These are phyloP conservation scores for Parasarocladium wereldwijsianum DNA, from an alignment of 2,329 filamentous ascomycete genomes.

Conservation along the genomic window DNA sequence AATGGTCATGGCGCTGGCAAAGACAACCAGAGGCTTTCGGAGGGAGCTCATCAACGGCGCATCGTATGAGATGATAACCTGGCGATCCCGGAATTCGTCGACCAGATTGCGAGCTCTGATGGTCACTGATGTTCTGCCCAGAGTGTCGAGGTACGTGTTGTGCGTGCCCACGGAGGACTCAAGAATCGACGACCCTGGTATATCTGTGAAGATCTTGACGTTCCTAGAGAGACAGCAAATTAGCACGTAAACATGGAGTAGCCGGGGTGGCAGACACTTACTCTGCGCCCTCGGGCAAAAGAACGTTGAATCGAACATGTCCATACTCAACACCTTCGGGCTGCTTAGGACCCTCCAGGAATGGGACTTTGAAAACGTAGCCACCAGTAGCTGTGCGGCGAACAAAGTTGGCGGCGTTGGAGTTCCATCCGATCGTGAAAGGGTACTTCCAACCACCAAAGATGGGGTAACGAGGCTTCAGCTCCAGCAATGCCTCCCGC, in stretches of 20 bases:
- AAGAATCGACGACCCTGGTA: constrained; percentile 50
- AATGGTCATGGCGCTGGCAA: constrained; percentile 55
- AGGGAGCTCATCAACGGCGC: constrained; percentile 60
- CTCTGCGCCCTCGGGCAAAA: constrained; percentile 83
- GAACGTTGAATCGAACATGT: constrained; percentile 61
- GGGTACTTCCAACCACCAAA: constrained; percentile 98
- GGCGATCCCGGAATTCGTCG: constrained; percentile 75
- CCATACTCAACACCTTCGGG: constrained; percentile 77
- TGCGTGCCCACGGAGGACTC: constrained; percentile 47
- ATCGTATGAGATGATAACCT: constrained; percentile 78
- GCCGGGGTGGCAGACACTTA: constrained; percentile 29
- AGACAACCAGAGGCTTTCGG: constrained; percentile 76
- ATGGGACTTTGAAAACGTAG: constrained; percentile 82
- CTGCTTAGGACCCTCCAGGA: constrained; percentile 83
- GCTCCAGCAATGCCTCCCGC: constrained; percentile 69
- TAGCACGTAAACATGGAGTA: not conserved
- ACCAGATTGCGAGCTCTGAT: constrained; percentile 76
- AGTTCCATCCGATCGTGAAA: constrained; percentile 94
- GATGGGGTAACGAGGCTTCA: constrained; percentile 89
- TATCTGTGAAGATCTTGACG: constrained; percentile 58
- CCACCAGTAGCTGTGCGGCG: constrained; percentile 50
- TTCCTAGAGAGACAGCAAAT: constrained; percentile 44
- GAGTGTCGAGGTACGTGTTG: constrained; percentile 85
- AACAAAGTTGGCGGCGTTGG: constrained; percentile 63
- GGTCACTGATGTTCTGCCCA: constrained; percentile 70